phyloP scores from a whole-genome alignment of 2,329 filamentous ascomycete species.

The Colletotrichum siamense region DNA sequence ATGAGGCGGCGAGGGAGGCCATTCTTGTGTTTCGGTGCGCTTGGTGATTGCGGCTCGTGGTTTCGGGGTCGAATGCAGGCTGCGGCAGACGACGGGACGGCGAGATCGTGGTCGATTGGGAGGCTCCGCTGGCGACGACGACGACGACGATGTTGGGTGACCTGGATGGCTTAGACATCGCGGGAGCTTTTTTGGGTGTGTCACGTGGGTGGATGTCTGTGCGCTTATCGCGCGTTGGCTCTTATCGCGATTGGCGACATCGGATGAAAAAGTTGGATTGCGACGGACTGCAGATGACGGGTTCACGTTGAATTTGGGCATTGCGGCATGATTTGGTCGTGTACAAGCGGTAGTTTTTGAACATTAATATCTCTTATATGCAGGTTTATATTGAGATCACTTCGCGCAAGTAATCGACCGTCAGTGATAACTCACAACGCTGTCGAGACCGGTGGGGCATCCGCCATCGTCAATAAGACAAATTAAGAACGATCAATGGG shows the following conservation, averaged over 20 bases:
- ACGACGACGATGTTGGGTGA: neutral
- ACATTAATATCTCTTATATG: accelerated
- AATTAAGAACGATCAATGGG: accelerated
- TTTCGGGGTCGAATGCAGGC: neutral
- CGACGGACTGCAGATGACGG: neutral
- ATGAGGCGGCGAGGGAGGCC: slow-evolving; percentile 24
- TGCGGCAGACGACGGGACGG: neutral
- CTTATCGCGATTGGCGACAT: neutral
- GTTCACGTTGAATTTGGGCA: neutral
- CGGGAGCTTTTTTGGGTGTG: neutral
- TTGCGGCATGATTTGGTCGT: neutral
- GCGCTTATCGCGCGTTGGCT: neutral
- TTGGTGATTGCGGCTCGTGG: too few species aligned
- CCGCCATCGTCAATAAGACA: neutral
- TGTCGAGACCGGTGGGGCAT: neutral
- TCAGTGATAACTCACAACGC: too few species aligned
- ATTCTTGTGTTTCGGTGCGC: neutral
- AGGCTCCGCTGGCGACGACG: neutral
- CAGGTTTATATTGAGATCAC: accelerated
- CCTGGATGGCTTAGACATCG: neutral
- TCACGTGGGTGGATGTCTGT: neutral
- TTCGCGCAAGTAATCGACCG: accelerated
- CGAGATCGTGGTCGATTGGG: neutral
- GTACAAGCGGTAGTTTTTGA: accelerated
- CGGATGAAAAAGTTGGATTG: neutral